Base-by-base conservation (phyloP, 2,329 filamentous ascomycete genomes). In the Colletotrichum sp. region DNA sequence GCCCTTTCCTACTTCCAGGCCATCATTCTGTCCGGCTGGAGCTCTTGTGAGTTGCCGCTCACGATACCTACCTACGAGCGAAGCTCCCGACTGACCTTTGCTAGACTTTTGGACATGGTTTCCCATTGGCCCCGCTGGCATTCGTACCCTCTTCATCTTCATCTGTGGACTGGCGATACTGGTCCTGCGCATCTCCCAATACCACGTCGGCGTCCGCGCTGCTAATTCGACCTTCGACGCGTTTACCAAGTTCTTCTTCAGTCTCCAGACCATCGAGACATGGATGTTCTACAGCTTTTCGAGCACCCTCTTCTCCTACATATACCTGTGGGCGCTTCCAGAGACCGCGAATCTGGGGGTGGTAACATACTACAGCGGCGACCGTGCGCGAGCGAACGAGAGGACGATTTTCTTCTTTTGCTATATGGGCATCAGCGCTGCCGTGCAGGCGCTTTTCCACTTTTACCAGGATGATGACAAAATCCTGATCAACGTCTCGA, bases 51-150 rank as follows among this genome's bases (percentile, higher is more conserved):
- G 93, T 88, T 36, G 30, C 26, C 13, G 18, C 24, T 26, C n/a
- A 24, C 66, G 32, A 30, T 74, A 79, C 70, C 73, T 44, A 44
- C 52, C 3, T 64, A 18, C 44, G 44, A 13, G 60, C 63, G 59
- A 32, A 70, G 66, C 55, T 73, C 32, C 7, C 67, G 60, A 34
- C 79, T 77, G 39, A 68, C 60, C 8, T 34, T 8, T 8, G 68
- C 39, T 79, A 96, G 95, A 92, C 67, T 87, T 98, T 77, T 98
- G 95, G 96, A 89, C 93, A 80, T 96, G 95, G 94, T 95, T 98
- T 79, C 96, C 96, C 28, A 81, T 98, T 52, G 95, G 95, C 68
- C 89, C 90, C 71, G 92, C 94, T 60, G 95, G 95, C 75, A 84
- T 98, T 71, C 94, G 96, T 80, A 91, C 95, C 8, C 82, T 93